These are phyloP conservation scores for Gastrodia elata DNA, from an alignment of 106 monocot genomes.

Conservation along the genomic window DNA sequence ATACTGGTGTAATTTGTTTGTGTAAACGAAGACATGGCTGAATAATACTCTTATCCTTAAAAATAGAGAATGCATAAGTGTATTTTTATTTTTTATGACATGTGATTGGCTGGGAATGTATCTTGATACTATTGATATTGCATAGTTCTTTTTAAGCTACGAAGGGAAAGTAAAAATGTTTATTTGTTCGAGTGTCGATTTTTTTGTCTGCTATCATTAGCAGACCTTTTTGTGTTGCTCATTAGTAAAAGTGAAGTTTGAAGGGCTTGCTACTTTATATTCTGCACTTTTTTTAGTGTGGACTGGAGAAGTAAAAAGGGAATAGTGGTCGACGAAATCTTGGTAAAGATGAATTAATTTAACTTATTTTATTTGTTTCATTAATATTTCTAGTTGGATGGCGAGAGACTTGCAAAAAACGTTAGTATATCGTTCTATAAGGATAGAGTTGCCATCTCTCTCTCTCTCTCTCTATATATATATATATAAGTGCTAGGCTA, in stretches of 20 bases:
- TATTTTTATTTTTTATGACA: background rate
- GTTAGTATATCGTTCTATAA: too few species aligned
- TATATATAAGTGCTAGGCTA: too few species aligned
- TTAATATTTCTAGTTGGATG: too few species aligned
- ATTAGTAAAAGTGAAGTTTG: background rate
- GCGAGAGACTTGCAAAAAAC: too few species aligned
- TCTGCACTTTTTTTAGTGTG: background rate
- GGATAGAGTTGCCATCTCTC: too few species aligned
- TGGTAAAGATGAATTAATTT: too few species aligned
- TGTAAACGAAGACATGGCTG: background rate
- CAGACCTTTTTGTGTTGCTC: background rate
- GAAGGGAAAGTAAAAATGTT: too few species aligned
- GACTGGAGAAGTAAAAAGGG: background rate
- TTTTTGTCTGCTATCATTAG: background rate
- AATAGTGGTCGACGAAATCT: background rate
- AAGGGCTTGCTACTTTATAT: background rate
- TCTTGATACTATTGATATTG: background rate
- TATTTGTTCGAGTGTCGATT: background rate
- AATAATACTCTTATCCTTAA: background rate
- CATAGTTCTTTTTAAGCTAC: too few species aligned
- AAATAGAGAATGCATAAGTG: background rate
- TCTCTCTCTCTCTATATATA: too few species aligned
- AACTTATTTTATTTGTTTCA: too few species aligned
- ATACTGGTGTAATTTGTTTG: background rate
- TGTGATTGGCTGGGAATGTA: background rate